Percentiles rank a stretch among this genome's conserved stretches.
Evolutionary conservation across 2,329 filamentous ascomycete species (phyloP).

Genomic region (Cadophora gregata): DNA sequence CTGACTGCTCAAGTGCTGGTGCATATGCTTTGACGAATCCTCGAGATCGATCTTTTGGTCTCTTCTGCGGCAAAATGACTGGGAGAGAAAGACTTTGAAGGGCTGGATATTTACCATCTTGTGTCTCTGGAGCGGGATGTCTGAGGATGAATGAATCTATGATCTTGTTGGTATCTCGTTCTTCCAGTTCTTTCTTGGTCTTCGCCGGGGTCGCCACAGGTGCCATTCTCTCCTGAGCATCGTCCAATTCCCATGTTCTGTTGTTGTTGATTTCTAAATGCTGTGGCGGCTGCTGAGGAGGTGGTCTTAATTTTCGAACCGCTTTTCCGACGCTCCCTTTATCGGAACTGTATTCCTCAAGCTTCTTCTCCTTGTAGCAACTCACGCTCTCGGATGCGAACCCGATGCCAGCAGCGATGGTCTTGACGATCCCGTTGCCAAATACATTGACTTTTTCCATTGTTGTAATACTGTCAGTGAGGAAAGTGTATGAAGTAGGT

Average conservation of each 20-base stretch:
- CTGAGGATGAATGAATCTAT: background rate
- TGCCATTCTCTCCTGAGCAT: conserved; percentile 2
- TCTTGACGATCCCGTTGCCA: conserved; percentile 19
- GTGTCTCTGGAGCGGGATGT: conserved; percentile 15
- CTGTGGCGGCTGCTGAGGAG: background rate
- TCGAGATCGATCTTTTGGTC: conserved; percentile 52
- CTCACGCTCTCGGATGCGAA: conserved; percentile 22
- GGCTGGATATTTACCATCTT: background rate
- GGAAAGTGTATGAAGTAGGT: too few relatives aligned
- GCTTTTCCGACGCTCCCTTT: background rate
- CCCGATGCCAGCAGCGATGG: conserved; percentile 25
- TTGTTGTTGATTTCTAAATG: conserved; percentile 11
- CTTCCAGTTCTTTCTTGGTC: conserved; percentile 5
- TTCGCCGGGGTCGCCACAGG: background rate
- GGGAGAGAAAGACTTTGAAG: conserved; percentile 47
- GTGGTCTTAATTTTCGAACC: background rate
- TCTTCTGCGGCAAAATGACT: conserved; percentile 57
- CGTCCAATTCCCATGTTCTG: conserved; percentile 14
- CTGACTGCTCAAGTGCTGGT: conserved; percentile 50
- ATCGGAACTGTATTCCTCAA: conserved; percentile 4
- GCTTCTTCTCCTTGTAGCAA: conserved; percentile 21
- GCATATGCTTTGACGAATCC: conserved; percentile 59
- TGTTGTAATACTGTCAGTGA: too few relatives aligned
- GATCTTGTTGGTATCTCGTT: conserved; percentile 7
- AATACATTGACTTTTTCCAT: background rate